Conservation (phyloP, 257 asterid species). For the Solanum neorickii region DNA sequence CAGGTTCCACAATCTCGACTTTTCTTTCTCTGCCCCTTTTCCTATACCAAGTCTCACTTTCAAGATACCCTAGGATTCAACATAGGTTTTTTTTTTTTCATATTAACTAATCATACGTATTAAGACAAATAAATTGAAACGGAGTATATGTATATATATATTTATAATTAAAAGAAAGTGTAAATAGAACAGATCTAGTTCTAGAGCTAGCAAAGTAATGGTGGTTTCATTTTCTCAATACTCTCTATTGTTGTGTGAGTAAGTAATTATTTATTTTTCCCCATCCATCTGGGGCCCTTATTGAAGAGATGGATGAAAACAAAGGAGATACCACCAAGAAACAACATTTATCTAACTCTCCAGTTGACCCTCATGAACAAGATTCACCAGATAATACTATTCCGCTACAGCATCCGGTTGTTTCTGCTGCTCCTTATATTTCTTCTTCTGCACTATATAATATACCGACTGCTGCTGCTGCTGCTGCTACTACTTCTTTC, state of each 20-base stretch:
- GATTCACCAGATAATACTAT: conserved; percentile 6
- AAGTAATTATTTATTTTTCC: background rate
- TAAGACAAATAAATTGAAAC: background rate
- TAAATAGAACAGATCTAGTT: conserved; percentile 1
- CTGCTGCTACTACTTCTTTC: background rate
- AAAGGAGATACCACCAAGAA: conserved; percentile 24
- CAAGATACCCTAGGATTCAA: conserved; percentile 7
- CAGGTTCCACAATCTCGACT: conserved; percentile 50
- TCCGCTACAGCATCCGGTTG: background rate
- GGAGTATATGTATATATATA: background rate
- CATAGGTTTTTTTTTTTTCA: background rate
- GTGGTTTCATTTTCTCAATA: conserved; percentile 1
- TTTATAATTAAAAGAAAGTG: background rate
- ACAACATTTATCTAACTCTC: conserved; percentile 19
- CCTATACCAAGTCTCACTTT: background rate
- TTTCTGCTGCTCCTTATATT: conserved; percentile 7
- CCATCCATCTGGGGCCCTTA: background rate
- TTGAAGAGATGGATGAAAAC: conserved; percentile 21
- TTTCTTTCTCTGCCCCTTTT: conserved; percentile 11
- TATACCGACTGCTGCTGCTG: background rate
- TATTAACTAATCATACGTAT: no score
- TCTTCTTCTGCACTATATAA: conserved; percentile 8
- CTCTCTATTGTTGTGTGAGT: background rate
- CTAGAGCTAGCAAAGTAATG: conserved; percentile 6
- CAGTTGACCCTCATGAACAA: conserved; percentile 15